Conservation (phyloP, 371 early-diverging fungal genomes). For the Syncephalastrum racemosum region DNA sequence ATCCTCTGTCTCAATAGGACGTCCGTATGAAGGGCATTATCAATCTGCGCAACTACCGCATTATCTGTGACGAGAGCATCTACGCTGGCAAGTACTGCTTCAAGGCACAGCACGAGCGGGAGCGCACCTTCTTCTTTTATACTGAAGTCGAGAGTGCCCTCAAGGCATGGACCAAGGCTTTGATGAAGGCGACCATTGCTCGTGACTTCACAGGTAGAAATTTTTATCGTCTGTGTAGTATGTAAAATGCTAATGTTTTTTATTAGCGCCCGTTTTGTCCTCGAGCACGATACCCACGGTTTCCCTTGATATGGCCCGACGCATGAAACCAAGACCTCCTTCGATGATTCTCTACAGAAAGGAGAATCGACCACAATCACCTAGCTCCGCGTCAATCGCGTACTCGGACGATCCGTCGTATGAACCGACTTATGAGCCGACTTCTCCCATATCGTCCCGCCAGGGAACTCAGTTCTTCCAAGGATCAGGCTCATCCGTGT, state of each 20-base stretch:
- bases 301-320: conserved; percentile 59
- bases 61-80: conserved; percentile 60
- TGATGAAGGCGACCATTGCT: conserved; percentile 74
- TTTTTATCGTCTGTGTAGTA: not conserved
- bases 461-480: conserved; percentile 4
- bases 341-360: conserved; percentile 38
- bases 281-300: conserved; percentile 68
- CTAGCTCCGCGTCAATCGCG: not conserved
- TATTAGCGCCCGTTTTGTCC: conserved; percentile 64
- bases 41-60: conserved; percentile 55
- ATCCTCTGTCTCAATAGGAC: conserved; percentile 27
- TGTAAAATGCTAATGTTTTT: not conserved
- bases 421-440: conserved; percentile 4
- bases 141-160: conserved; percentile 54
- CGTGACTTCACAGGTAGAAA: conserved; percentile 52
- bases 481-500: not conserved
- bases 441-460: conserved; percentile 20
- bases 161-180: conserved; percentile 64
- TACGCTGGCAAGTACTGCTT: conserved; percentile 71
- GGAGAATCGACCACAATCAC: conserved; percentile 7
- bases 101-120: conserved; percentile 60
- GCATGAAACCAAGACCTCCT: conserved; percentile 66
- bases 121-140: conserved; percentile 67
- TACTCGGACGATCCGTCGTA: not conserved
- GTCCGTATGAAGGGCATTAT: conserved; percentile 57